These are phyloP conservation scores for Ceratocystis variospora DNA, from an alignment of 2,329 filamentous ascomycete genomes.

Conservation along the genomic window DNA sequence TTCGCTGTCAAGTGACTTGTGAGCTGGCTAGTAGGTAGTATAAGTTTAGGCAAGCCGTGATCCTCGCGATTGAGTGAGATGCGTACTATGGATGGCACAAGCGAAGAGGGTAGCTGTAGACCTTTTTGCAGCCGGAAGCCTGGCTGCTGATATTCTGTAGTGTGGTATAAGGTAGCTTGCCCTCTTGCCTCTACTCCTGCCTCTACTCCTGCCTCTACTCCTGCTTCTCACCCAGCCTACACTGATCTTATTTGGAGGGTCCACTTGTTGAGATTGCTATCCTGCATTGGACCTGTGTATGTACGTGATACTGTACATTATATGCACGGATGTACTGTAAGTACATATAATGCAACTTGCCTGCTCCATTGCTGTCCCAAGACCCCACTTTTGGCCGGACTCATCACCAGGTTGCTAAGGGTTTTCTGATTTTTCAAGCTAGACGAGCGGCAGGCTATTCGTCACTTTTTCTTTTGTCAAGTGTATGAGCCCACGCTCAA, in stretches of 20 bases:
- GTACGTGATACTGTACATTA: too few relatives aligned
- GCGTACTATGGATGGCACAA: background rate
- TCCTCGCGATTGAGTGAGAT: background rate
- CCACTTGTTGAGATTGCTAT: background rate
- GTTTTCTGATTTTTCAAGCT: background rate
- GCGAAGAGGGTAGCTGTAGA: background rate
- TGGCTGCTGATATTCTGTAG: background rate
- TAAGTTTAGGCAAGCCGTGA: background rate
- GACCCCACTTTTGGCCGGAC: background rate
- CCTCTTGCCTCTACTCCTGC: background rate
- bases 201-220: background rate
- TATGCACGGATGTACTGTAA: background rate
- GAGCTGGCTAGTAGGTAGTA: background rate
- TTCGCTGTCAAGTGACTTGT: background rate
- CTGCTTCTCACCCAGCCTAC: background rate
- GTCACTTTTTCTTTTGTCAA: background rate
- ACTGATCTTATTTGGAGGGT: background rate
- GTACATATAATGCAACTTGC: background rate
- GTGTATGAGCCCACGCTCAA: background rate
- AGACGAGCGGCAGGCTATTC: background rate
- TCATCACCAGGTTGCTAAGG: background rate
- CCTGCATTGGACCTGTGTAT: background rate
- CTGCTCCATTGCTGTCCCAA: slow-evolving; percentile 1
- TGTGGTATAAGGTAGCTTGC: background rate
- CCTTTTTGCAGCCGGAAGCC: background rate